These are phyloP conservation scores for Quercus suber DNA, from an alignment of 306 rosid species.

Conservation along the genomic window DNA sequence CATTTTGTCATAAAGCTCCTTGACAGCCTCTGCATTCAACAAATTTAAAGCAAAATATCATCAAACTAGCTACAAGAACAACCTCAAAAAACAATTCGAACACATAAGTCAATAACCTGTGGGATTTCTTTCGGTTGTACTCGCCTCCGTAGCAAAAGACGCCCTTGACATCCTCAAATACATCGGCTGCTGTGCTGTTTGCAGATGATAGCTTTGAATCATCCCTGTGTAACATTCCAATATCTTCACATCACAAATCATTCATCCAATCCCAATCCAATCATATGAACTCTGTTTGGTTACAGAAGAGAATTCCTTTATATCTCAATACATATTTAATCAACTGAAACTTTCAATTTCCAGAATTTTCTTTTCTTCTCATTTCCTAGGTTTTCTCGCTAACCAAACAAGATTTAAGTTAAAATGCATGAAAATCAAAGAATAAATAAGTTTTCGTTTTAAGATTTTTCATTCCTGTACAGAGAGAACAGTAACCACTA, in stretches of 20 bases:
- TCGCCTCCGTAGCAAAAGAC: conserved; percentile 44
- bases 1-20: conserved; percentile 74
- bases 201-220: conserved; percentile 16
- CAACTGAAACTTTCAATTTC: neutral
- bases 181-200: conserved; percentile 23
- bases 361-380: neutral
- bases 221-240: conserved; percentile 39
- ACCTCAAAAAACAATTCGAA: neutral
- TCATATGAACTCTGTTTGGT: neutral
- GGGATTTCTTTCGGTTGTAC: conserved; percentile 29
- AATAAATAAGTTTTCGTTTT: no score
- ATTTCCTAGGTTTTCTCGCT: conserved; percentile 7
- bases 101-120: conserved; percentile 52
- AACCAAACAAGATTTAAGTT: neutral
- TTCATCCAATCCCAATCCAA: neutral
- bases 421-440: neutral
- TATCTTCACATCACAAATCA: neutral
- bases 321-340: no score
- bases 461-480: no score
- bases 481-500: no score
- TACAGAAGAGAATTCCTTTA: neutral
- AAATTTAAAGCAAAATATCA: conserved; percentile 2
- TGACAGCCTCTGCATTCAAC: conserved; percentile 60
- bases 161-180: conserved; percentile 36
- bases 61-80: conserved; percentile 17